Evolutionary conservation across 345 rosid genomes (phyloP).

Genomic region (Eucalyptus grandis): DNA sequence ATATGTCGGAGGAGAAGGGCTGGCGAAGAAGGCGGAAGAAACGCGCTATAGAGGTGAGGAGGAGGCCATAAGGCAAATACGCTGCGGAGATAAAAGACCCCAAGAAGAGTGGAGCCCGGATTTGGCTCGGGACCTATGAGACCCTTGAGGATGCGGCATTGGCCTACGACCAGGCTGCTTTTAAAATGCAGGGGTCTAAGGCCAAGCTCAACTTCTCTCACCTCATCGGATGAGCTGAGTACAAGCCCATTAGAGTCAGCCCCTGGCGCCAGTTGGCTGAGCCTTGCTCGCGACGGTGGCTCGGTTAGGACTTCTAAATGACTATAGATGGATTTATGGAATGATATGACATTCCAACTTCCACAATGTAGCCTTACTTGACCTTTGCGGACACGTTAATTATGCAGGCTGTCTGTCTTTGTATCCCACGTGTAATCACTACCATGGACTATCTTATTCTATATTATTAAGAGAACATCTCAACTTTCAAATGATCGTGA

Average conservation of each 20-base stretch:
- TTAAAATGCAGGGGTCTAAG: conserved; percentile 10
- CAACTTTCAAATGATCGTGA: neutral
- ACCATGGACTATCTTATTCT: neutral
- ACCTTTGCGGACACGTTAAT: neutral
- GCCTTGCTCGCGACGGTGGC: neutral
- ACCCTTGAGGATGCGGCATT: neutral
- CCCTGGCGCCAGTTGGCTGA: conserved; percentile 9
- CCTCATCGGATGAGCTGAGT: conserved; percentile 11
- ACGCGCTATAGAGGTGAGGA: conserved; percentile 15
- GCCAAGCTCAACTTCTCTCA: conserved; percentile 27
- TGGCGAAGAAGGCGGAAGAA: neutral
- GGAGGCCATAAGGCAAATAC: conserved; percentile 28
- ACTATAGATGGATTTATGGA: neutral
- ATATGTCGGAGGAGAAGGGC: neutral
- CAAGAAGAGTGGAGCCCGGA: neutral
- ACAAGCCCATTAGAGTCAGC: conserved; percentile 16
- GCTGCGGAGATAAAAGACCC: neutral
- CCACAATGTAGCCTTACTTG: neutral
- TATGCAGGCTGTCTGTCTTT: neutral
- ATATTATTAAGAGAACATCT: neutral
- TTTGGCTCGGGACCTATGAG: neutral
- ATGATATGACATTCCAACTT: neutral
- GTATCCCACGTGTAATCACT: neutral
- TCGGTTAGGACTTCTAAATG: neutral
- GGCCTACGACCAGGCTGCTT: neutral